Evolutionary conservation across 495 filamentous ascomycete genomes (phyloP).

Genomic region (Talaromyces nanjingensis): DNA sequence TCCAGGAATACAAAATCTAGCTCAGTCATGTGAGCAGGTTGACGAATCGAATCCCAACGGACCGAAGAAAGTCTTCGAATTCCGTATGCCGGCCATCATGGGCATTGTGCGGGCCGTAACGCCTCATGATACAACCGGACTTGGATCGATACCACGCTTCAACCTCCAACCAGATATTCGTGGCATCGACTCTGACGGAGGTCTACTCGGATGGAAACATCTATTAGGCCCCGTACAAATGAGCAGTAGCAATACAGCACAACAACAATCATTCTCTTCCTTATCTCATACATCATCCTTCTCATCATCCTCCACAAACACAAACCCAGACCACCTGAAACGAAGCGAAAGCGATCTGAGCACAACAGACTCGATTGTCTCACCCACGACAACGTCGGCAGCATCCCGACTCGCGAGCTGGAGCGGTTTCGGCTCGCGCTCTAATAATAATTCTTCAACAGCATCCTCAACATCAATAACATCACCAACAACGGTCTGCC

Average conservation of each 20-base stretch:
- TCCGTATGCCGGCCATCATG: constrained; percentile 40
- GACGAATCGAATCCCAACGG: constrained; percentile 20
- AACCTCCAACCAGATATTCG: constrained; percentile 38
- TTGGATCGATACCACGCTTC: constrained; percentile 34
- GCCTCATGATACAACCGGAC: background rate
- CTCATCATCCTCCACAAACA: background rate
- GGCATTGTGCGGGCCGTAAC: constrained; percentile 25
- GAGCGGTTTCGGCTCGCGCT: constrained; percentile 3
- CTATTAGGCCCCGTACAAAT: constrained; percentile 37
- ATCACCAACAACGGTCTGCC: constrained; percentile 15
- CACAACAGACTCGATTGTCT: constrained; percentile 19
- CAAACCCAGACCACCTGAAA: background rate
- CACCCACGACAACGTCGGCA: constrained; percentile 2
- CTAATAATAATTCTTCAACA: background rate
- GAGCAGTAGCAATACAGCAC: constrained; percentile 2
- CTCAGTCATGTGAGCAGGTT: background rate
- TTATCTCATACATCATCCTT: background rate
- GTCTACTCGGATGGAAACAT: constrained; percentile 40
- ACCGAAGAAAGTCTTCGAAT: constrained; percentile 34
- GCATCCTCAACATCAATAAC: background rate
- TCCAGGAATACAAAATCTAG: background rate
- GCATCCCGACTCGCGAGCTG: constrained; percentile 3
- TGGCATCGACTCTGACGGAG: constrained; percentile 38
- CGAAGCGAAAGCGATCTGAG: constrained; percentile 19
- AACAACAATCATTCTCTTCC: constrained; percentile 1